A percentile compares a stretch with the other conserved stretches of the same genome.
Evolutionary conservation across 1,284 basidiomycete species (phyloP).

Genomic region (Tausonia pullulans): DNA sequence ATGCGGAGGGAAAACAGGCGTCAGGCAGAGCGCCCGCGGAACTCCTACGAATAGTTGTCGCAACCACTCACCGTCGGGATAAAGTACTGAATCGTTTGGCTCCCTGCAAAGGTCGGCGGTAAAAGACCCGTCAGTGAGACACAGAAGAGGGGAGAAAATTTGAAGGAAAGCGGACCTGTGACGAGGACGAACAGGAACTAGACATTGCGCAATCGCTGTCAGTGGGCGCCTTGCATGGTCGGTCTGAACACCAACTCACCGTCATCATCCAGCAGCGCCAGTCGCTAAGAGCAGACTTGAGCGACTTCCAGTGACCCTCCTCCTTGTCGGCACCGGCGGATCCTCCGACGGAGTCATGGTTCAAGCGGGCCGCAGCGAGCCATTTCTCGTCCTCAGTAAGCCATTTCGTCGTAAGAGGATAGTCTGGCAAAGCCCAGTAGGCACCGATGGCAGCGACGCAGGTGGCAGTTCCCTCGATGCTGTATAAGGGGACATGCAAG

Average conservation of each 20-base stretch:
- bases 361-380: constrained; percentile 36
- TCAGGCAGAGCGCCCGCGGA: not conserved
- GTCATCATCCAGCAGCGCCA: constrained; percentile 28
- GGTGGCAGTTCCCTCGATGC: constrained; percentile 30
- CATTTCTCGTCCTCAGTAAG: constrained; percentile 34
- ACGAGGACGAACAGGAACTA: constrained; percentile 33
- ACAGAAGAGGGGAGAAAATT: constrained; percentile 23
- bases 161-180: not conserved
- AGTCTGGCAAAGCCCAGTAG: constrained; percentile 32
- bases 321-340: constrained; percentile 24
- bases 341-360: constrained; percentile 33
- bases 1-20: not conserved
- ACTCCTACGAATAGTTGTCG: not conserved
- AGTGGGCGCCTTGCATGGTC: no score
- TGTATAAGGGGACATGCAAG: no score
- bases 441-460: constrained; percentile 25
- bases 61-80: constrained; percentile 31
- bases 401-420: constrained; percentile 36
- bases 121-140: not conserved
- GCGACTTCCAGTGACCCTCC: constrained; percentile 31
- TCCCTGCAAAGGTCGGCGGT: constrained; percentile 31
- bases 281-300: constrained; percentile 32
- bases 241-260: not conserved
- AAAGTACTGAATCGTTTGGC: constrained; percentile 41
- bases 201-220: constrained; percentile 23